Percentiles rank a stretch among this genome's conserved stretches.
Evolutionary conservation across 352 stramenopile genomes (phyloP).

Genomic region (Pythium myriotylum): DNA sequence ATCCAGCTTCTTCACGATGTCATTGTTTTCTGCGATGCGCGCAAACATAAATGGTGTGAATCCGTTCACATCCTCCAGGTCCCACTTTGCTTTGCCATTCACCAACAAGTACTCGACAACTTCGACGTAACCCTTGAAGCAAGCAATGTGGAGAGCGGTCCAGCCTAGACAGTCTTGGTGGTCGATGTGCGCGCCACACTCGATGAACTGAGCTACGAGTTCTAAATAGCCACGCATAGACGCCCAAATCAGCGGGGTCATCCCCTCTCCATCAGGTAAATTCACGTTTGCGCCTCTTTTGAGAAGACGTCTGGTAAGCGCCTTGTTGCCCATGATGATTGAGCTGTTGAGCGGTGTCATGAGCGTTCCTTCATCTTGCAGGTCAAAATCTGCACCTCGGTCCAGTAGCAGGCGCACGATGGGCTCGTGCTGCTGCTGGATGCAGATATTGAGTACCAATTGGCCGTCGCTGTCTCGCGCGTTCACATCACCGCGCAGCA

Average conservation of each 20-base stretch:
- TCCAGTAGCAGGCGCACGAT: slow-evolving; percentile 74
- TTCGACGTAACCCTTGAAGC: slow-evolving; percentile 71
- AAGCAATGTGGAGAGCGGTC: slow-evolving; percentile 72
- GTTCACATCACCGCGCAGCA: slow-evolving; percentile 55
- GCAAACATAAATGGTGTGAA: slow-evolving; percentile 74
- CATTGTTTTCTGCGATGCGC: slow-evolving; percentile 65
- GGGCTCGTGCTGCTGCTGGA: slow-evolving; percentile 77
- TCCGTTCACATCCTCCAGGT: slow-evolving; percentile 67
- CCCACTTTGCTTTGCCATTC: slow-evolving; percentile 39
- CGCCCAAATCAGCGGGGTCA: slow-evolving; percentile 70
- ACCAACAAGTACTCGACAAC: slow-evolving; percentile 74
- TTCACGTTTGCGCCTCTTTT: slow-evolving; percentile 60
- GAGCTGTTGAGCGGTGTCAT: slow-evolving; percentile 70
- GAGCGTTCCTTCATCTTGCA: slow-evolving; percentile 57
- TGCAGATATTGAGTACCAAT: slow-evolving; percentile 69
- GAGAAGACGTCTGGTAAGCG: slow-evolving; percentile 58
- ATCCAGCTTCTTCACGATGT: slow-evolving; percentile 63
- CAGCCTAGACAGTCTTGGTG: slow-evolving; percentile 65
- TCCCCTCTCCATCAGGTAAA: slow-evolving; percentile 55
- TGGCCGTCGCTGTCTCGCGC: slow-evolving; percentile 57
- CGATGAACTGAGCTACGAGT: slow-evolving; percentile 67
- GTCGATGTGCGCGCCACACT: slow-evolving; percentile 60
- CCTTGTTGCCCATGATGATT: slow-evolving; percentile 87
- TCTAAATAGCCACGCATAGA: slow-evolving; percentile 73
- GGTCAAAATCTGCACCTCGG: slow-evolving; percentile 64